Conservation (phyloP, 108 stramenopile species). For the Mediolabrus comicus region DNA sequence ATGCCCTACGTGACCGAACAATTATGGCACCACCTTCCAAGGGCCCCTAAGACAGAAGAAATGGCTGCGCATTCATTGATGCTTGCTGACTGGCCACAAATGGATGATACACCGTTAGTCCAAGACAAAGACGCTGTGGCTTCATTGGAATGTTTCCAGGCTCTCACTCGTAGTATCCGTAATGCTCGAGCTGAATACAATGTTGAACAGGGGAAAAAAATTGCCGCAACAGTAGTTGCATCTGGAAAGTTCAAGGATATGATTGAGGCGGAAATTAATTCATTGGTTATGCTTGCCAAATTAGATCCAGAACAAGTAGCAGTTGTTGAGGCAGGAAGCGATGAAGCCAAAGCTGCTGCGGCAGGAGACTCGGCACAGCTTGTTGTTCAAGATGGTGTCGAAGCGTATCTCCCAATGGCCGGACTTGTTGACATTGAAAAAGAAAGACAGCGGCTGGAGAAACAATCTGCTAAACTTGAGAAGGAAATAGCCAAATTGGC, state of each 20-base stretch:
- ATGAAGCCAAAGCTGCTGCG: slow-evolving; percentile 57
- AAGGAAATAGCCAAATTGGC: slow-evolving; percentile 79
- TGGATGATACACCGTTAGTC: slow-evolving; percentile 72
- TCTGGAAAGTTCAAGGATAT: slow-evolving; percentile 54
- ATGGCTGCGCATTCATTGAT: slow-evolving; percentile 75
- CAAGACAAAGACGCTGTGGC: slow-evolving; percentile 59
- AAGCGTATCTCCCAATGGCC: slow-evolving; percentile 83
- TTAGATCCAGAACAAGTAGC: slow-evolving; percentile 71
- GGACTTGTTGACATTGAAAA: slow-evolving; percentile 87
- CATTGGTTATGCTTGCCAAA: slow-evolving; percentile 77
- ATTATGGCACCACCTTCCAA: slow-evolving; percentile 95
- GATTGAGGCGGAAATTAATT: slow-evolving; percentile 72
- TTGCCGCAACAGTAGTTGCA: slow-evolving; percentile 75
- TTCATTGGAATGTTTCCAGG: slow-evolving; percentile 85
- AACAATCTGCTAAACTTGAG: slow-evolving; percentile 77
- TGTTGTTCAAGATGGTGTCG: slow-evolving; percentile 85
- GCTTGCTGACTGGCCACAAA: slow-evolving; percentile 89
- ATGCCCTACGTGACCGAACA: slow-evolving; percentile 98
- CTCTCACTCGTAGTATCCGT: slow-evolving; percentile 84
- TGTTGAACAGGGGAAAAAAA: slow-evolving; percentile 86
- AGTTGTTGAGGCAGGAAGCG: slow-evolving; percentile 65
- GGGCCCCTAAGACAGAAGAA: slow-evolving; percentile 43
- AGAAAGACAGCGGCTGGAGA: slow-evolving; percentile 71
- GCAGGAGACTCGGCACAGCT: slow-evolving; percentile 71
- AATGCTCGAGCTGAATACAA: slow-evolving; percentile 92